These are phyloP conservation scores for Fusarium sp. DNA, from an alignment of 2,329 filamentous ascomycete genomes.

Conservation along the genomic window DNA sequence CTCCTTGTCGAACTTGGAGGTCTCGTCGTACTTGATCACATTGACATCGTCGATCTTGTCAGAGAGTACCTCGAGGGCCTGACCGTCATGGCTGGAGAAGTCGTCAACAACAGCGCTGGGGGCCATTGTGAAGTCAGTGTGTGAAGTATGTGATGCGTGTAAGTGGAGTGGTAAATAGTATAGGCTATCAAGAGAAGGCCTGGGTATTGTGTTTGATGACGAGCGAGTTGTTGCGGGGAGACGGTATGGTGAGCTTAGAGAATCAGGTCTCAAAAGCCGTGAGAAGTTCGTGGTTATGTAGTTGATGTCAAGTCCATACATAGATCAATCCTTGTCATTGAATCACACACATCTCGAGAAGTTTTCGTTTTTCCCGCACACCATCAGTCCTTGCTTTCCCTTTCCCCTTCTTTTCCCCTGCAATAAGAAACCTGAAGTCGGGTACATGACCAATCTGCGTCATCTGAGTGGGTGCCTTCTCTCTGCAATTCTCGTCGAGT, in stretches of 20 bases:
- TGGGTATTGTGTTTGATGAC: background rate
- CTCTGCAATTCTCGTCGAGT: constrained; percentile 36
- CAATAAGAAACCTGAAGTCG: constrained; percentile 25
- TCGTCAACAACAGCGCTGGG: constrained; percentile 46
- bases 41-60: constrained; percentile 67
- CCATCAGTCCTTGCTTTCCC: constrained; percentile 27
- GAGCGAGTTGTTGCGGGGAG: constrained; percentile 2
- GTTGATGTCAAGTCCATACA: constrained; percentile 16
- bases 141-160: constrained; percentile 23
- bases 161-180: constrained; percentile 21
- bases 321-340: background rate
- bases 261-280: constrained; percentile 6
- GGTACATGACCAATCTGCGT: constrained; percentile 44
- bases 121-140: constrained; percentile 44
- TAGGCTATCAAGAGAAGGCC: constrained; percentile 1
- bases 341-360: constrained; percentile 14
- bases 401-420: constrained; percentile 32
- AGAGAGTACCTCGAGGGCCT: constrained; percentile 63
- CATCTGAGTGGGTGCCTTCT: constrained; percentile 38
- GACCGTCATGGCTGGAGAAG: constrained; percentile 42
- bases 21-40: constrained; percentile 62
- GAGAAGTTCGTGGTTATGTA: constrained; percentile 34
- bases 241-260: constrained; percentile 31
- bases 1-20: constrained; percentile 76
- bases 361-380: constrained; percentile 12